Base-by-base conservation (phyloP, 768 basidiomycete species). In the Kwoniella shandongensis region DNA sequence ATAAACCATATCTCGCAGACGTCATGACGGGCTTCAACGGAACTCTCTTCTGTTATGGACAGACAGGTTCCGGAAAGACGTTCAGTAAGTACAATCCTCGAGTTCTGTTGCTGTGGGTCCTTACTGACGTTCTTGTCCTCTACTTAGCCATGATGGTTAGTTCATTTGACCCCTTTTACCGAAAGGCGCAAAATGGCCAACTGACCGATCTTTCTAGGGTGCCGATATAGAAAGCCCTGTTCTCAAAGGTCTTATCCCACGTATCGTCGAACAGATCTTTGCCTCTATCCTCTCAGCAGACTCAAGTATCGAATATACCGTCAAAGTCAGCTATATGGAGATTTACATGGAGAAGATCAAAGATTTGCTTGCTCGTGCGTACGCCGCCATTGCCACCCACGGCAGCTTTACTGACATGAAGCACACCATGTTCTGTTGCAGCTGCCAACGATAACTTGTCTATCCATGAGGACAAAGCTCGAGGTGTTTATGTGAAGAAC, bases 281-380 rank as follows among this genome's bases (percentile, higher is more conserved):
- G 89, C 92, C 63, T 91, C 91, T 47, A 99, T 99, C 74, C 87
- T 96, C 56, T 86, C 91, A 71, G 94, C 92, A 53, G 94, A 97
- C 66, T 83, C 89, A 32, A 90, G 91, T 76, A 80, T 99, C 56
- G 96, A 99, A 78, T 99, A 99, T 77, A 85, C 97, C 63, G 96
- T 99, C 76, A 99, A 99, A 79, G 96, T 97, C 49, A 96, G 91
- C 32, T 99, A 98, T 78, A 97, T 99, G 94, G 96, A 99, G 80
- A 98, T 99, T 58, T 99, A 99, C 78, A 82, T 98, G 59, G 96
- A 99, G 78, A 85, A 87, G 61, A 91, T 99, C 65, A 84, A 93
- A 50, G 96, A 99, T 82, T 79, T 99, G 53, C 82, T 99, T 51
- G 88, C 91, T 59, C 96, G 94, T 98, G 77, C 73, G 94, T 83